A percentile compares a stretch with the other conserved stretches of the same genome.
Conservation (phyloP, 2,329 filamentous ascomycete species). For the Pyrenophora graminea region DNA sequence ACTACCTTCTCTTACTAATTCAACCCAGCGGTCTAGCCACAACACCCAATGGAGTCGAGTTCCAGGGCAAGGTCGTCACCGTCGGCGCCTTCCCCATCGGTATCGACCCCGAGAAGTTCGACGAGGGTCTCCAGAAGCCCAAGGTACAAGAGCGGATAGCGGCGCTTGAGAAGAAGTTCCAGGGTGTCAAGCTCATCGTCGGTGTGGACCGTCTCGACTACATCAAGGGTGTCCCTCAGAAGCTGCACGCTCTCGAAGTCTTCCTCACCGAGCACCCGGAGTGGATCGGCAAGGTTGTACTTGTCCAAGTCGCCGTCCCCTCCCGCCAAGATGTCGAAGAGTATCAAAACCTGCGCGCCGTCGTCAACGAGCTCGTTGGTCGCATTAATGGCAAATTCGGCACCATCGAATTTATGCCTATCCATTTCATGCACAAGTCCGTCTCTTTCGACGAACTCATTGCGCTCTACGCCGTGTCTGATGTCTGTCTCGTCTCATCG, state of each 20-base stretch:
- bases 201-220: slow-evolving; percentile 97
- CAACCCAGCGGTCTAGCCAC: slow-evolving; percentile 65
- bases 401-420: slow-evolving; percentile 97
- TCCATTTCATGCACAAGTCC: slow-evolving; percentile 97
- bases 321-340: slow-evolving; percentile 96
- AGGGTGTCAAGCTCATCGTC: slow-evolving; percentile 94
- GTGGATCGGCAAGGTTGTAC: slow-evolving; percentile 95
- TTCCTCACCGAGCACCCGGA: slow-evolving; percentile 97
- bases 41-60: slow-evolving; percentile 91
- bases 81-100: slow-evolving; percentile 97
- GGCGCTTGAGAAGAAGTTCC: slow-evolving; percentile 84
- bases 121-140: slow-evolving; percentile 81
- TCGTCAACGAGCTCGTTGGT: slow-evolving; percentile 95
- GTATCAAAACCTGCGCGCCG: slow-evolving; percentile 92
- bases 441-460: slow-evolving; percentile 94
- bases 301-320: slow-evolving; percentile 94
- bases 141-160: slow-evolving; percentile 88
- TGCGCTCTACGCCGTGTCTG: slow-evolving; percentile 87
- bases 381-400: slow-evolving; percentile 97
- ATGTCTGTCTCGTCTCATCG: slow-evolving; percentile 89
- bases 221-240: slow-evolving; percentile 98
- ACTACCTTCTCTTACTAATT: slow-evolving; percentile 11
- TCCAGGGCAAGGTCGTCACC: slow-evolving; percentile 82
- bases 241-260: slow-evolving; percentile 92
- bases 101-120: slow-evolving; percentile 96